phyloP scores from a whole-genome alignment of 306 rosid genomes.

The Mimosa pudica region DNA sequence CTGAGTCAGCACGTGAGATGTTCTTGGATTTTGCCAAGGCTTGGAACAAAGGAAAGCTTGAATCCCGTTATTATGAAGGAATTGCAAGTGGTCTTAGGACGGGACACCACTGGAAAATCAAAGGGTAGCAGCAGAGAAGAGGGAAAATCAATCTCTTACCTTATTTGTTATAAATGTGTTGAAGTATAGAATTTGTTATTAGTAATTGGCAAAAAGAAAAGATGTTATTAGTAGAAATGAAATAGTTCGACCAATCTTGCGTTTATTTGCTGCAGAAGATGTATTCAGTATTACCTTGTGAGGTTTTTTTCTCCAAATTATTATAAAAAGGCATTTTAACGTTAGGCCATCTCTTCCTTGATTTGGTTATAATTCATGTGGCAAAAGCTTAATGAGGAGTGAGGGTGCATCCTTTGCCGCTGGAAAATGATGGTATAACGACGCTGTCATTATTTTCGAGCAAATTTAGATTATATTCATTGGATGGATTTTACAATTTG shows the following conservation, averaged over 20 bases:
- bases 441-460: not conserved
- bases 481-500: not conserved
- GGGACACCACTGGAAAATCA: slow-evolving; percentile 82
- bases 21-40: slow-evolving; percentile 71
- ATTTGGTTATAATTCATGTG: slow-evolving; percentile 16
- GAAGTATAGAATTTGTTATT: slow-evolving; percentile 21
- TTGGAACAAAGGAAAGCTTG: slow-evolving; percentile 74
- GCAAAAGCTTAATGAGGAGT: not conserved
- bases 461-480: not conserved
- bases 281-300: not conserved
- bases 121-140: slow-evolving; percentile 37
- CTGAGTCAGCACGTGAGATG: slow-evolving; percentile 69
- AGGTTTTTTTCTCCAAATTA: not conserved
- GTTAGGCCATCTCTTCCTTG: not conserved
- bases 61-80: slow-evolving; percentile 79
- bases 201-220: not conserved
- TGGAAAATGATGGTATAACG: not conserved
- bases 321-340: not conserved
- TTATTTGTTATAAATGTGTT: not conserved
- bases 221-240: slow-evolving; percentile 24
- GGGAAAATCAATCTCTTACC: slow-evolving; percentile 3
- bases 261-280: not conserved
- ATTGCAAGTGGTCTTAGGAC: slow-evolving; percentile 75
- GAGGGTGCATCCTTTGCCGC: not conserved
- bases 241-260: slow-evolving; percentile 20